A percentile compares a stretch with the other conserved stretches of the same genome.
These are phyloP conservation scores for Chaetomium olivaceum DNA, from an alignment of 2,329 filamentous ascomycete genomes.

Conservation along the genomic window DNA sequence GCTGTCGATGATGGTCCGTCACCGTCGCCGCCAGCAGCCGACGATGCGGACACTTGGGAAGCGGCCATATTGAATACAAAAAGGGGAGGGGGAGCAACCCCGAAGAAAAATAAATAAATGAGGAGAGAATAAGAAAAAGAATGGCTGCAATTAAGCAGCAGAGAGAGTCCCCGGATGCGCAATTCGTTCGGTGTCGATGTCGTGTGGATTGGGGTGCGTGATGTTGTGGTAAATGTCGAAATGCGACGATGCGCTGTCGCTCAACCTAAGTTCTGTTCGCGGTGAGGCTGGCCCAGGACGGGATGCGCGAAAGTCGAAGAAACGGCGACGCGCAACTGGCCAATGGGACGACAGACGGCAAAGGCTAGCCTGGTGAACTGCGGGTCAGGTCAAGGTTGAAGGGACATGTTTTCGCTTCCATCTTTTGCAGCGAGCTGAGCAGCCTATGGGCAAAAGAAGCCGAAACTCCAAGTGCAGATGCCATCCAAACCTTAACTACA, in stretches of 20 bases:
- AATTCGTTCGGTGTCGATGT: constrained; percentile 1
- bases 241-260: constrained; percentile 11
- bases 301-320: constrained; percentile 23
- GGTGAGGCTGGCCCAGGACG: constrained; percentile 18
- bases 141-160: neutral
- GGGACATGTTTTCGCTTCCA: neutral
- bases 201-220: neutral
- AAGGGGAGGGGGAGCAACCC: neutral
- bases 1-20: constrained; percentile 21
- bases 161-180: constrained; percentile 2
- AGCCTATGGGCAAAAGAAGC: too few relatives aligned
- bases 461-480: too few relatives aligned
- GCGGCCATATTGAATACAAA: constrained; percentile 44
- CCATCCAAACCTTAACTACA: too few relatives aligned
- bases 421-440: too few relatives aligned
- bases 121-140: neutral
- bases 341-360: constrained; percentile 17
- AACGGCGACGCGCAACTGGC: constrained; percentile 29
- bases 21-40: constrained; percentile 29
- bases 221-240: neutral
- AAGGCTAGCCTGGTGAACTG: neutral
- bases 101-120: neutral
- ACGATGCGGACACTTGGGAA: constrained; percentile 42
- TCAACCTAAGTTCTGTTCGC: constrained; percentile 6
- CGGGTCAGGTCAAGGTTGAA: neutral